Evolutionary conservation across 345 rosid species (phyloP).

Genomic region (Dipteronia dyeriana): DNA sequence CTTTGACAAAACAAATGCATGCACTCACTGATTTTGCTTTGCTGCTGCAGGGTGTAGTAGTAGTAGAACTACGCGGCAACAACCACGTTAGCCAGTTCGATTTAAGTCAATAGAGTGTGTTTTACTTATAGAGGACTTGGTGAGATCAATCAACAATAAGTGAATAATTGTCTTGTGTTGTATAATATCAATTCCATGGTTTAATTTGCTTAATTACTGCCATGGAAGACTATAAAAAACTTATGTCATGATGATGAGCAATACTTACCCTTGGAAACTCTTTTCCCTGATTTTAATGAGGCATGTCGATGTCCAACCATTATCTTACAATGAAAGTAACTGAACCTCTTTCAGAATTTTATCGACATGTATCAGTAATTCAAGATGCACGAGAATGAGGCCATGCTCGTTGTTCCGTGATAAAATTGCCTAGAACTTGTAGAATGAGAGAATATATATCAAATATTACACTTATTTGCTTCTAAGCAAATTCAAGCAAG

Average conservation of each 20-base stretch:
- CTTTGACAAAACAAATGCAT: neutral
- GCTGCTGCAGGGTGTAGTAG: neutral
- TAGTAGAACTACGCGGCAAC: neutral
- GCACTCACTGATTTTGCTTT: neutral
- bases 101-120: neutral
- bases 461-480: neutral
- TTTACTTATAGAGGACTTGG: neutral
- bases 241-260: neutral
- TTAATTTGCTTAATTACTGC: neutral
- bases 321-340: too few species aligned
- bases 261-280: neutral
- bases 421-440: slow-evolving; percentile 4
- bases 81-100: neutral
- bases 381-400: slow-evolving; percentile 12
- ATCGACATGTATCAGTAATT: neutral
- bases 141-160: neutral
- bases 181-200: neutral
- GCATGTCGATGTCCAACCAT: too few species aligned
- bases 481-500: too few species aligned
- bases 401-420: neutral
- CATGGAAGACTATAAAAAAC: neutral
- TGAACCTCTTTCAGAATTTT: too few species aligned
- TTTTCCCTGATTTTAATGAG: neutral
- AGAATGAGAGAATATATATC: too few species aligned
- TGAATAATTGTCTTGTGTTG: too few species aligned